Base-by-base conservation (phyloP, 345 rosid species). In the Populus davidiana region DNA sequence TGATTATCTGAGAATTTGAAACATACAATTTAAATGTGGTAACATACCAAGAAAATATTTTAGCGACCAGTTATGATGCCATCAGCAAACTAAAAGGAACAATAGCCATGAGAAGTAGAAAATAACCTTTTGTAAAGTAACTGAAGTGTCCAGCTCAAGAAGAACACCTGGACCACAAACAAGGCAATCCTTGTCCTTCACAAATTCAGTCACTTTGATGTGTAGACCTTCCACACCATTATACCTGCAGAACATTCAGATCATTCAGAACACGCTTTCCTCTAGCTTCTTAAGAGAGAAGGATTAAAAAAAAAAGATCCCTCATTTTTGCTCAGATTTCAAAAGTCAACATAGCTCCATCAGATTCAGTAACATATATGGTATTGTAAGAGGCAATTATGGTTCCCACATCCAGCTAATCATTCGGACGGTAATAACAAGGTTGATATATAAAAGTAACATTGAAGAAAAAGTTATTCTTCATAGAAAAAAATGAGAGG, bases 91-190 rank as follows among this genome's bases (percentile, higher is more conserved):
- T 29, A 69, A 44, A 63, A 13, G 2, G 20, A 35, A 64, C 5
- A 33, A 47, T 3, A 47, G 49, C 44, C n/a, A 36, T 76, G 39
- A 68, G 38, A 20, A 62, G 5, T 12, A 21, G 61, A 73, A 79
- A 74, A 39, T 79, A 76, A 95, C 99, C 99, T 92, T 90, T 74
- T 87, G 88, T 80, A 92, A 85, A 72, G 97, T 89, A 78, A 91
- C 83, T 49, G 97, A 79, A 72, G 86, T 78, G 76, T 92, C 97
- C 65, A 92, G 74, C 88, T 96, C 97, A 52, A 96, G 82, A 54
- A 90, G 94, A 81, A 93, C 87, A 35, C 96, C 97, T 7, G 99
- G 98, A 82, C 98, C 97, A 80, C 99, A 96, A n/a, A 89, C 96
- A 56, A 93, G 94, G 86, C 99, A 96, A 50, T 95, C 98, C 82